A percentile compares a stretch with the other conserved stretches of the same genome.
These are phyloP conservation scores for Diplodia mutila DNA, from an alignment of 2,329 filamentous ascomycete genomes.

Conservation along the genomic window DNA sequence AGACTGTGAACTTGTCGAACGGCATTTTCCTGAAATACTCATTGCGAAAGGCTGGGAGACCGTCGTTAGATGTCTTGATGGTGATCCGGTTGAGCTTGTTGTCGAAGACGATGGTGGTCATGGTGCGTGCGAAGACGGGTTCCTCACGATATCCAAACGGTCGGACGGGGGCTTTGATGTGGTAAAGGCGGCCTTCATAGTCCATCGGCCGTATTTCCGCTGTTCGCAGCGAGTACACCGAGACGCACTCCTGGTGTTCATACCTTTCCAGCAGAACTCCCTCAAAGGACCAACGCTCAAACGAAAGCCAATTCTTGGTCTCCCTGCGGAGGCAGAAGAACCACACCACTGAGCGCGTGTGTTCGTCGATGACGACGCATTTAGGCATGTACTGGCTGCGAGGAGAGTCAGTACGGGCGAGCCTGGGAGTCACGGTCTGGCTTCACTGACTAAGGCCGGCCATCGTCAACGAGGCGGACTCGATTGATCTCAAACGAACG, in stretches of 20 bases:
- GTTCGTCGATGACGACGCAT: slow-evolving; percentile 17
- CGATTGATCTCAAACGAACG: slow-evolving; percentile 18
- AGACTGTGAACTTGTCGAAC: slow-evolving; percentile 18
- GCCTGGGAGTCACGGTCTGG: neutral
- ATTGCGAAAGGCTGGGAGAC: neutral
- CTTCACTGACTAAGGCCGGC: slow-evolving; percentile 16
- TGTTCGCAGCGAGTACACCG: slow-evolving; percentile 3
- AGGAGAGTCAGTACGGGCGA: neutral
- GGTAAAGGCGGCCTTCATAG: slow-evolving; percentile 14
- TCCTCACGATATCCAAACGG: slow-evolving; percentile 18
- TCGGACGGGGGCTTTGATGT: slow-evolving; percentile 9
- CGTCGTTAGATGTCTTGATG: slow-evolving; percentile 5
- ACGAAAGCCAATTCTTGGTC: slow-evolving; percentile 14
- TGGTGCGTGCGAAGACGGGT: neutral
- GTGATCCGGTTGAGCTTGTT: slow-evolving; percentile 1
- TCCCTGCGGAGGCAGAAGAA: slow-evolving; percentile 16
- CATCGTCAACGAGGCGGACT: slow-evolving; percentile 19
- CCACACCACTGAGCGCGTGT: slow-evolving; percentile 5
- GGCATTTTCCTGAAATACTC: slow-evolving; percentile 9
- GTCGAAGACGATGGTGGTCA: slow-evolving; percentile 19
- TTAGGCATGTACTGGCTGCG: slow-evolving; percentile 17
- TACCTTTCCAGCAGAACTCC: slow-evolving; percentile 3
- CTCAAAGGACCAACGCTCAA: slow-evolving; percentile 19
- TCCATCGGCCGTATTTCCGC: slow-evolving; percentile 17
- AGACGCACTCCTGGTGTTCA: slow-evolving; percentile 5